Evolutionary conservation across 106 monocot species (phyloP).

Genomic region (Chionographis japonica): DNA sequence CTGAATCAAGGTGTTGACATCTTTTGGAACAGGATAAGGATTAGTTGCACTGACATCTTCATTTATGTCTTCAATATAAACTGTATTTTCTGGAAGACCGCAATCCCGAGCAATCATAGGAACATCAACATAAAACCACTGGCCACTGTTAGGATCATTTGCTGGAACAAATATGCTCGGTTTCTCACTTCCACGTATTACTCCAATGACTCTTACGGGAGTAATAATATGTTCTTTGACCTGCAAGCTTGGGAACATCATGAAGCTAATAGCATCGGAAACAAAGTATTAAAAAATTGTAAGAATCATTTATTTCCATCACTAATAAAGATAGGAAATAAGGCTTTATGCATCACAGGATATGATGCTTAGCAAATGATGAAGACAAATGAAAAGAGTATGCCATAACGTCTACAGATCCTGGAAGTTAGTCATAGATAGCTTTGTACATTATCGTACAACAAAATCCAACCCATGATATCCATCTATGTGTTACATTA

Average conservation of each 20-base stretch:
- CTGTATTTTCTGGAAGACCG: conserved; percentile 59
- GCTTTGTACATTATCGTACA: no score
- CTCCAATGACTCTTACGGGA: conserved; percentile 61
- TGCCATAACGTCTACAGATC: no score
- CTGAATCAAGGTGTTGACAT: conserved; percentile 65
- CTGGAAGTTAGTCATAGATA: no score
- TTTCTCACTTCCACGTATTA: conserved; percentile 85
- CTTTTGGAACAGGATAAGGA: conserved; percentile 96
- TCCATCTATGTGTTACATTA: no score
- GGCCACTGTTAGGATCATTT: conserved; percentile 63
- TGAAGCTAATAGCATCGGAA: not conserved
- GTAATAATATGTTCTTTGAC: conserved; percentile 16
- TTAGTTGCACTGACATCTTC: conserved; percentile 56
- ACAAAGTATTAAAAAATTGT: no score
- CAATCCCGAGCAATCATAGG: conserved; percentile 62
- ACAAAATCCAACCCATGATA: no score
- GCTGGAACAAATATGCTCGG: conserved; percentile 90
- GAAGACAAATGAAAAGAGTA: no score
- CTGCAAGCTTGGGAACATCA: conserved; percentile 19
- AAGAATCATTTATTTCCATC: no score
- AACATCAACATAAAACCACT: conserved; percentile 95
- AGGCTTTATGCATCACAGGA: no score
- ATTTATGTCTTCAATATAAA: conserved; percentile 89
- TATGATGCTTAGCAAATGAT: no score
- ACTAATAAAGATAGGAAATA: no score